Percentiles rank a stretch among this genome's conserved stretches.
Evolutionary conservation across 2,329 filamentous ascomycete species (phyloP).

Genomic region (Domatiomyces catenatus): DNA sequence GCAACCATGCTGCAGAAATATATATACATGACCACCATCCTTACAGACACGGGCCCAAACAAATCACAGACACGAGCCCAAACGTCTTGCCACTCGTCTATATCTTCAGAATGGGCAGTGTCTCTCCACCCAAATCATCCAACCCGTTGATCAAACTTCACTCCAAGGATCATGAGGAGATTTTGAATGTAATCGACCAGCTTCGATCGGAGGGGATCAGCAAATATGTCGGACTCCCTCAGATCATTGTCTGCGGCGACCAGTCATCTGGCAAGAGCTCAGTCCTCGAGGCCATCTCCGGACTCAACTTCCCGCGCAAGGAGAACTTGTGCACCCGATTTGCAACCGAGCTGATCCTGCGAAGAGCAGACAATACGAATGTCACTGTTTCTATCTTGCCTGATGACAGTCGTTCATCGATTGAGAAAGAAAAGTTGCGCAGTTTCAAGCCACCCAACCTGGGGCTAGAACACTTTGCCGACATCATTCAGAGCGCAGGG

Average conservation of each 20-base stretch:
- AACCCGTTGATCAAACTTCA: constrained; percentile 9
- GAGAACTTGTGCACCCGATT: constrained; percentile 22
- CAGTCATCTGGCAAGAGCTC: constrained; percentile 22
- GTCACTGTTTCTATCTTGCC: constrained; percentile 15
- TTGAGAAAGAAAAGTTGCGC: constrained; percentile 9
- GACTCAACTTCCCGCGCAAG: constrained; percentile 17
- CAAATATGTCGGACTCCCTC: constrained; percentile 27
- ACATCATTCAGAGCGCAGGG: constrained; percentile 17
- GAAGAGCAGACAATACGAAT: neutral
- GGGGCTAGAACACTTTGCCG: constrained; percentile 15
- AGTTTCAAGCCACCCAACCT: constrained; percentile 12
- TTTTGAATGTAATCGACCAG: constrained; percentile 43
- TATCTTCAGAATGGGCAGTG: neutral
- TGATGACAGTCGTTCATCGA: constrained; percentile 4
- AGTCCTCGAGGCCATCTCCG: constrained; percentile 21
- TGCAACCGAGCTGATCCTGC: constrained; percentile 19
- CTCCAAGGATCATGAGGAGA: constrained; percentile 20
- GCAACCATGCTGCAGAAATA: neutral
- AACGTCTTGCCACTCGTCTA: neutral
- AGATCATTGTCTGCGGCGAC: constrained; percentile 21
- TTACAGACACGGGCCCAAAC: neutral
- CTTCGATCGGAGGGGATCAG: constrained; percentile 37
- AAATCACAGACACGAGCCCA: neutral
- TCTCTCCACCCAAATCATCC: neutral
- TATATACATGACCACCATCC: neutral